Conservation (phyloP, 1,284 basidiomycete species). For the Afroboletus lepidellus region DNA sequence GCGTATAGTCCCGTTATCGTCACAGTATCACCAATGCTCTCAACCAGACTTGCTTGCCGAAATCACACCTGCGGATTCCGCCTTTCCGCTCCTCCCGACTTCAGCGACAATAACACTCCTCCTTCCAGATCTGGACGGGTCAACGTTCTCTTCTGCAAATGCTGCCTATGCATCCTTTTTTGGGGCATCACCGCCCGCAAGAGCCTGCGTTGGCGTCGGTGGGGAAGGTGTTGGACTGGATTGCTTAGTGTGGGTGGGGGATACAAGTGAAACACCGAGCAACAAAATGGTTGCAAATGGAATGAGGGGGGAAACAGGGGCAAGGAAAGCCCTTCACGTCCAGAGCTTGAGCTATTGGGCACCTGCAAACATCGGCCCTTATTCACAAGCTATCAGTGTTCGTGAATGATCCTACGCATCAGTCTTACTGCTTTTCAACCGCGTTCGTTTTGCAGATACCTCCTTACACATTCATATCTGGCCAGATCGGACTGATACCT, state of each 20-base stretch:
- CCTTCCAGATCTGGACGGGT: constrained; percentile 73
- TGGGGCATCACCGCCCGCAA: constrained; percentile 87
- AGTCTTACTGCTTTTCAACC: background rate
- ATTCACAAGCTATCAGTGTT: constrained; percentile 89
- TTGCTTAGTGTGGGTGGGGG: constrained; percentile 59
- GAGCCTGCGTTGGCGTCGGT: constrained; percentile 83
- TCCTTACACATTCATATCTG: constrained; percentile 82
- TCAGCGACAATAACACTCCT: constrained; percentile 82
- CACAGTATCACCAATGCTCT: constrained; percentile 4
- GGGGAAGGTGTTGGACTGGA: constrained; percentile 69
- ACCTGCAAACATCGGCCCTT: constrained; percentile 98
- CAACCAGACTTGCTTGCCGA: constrained; percentile 14
- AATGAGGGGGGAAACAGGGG: constrained; percentile 20
- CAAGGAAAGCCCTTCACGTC: constrained; percentile 82
- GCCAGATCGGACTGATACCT: constrained; percentile 92
- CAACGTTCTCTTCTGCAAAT: constrained; percentile 72
- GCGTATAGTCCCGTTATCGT: constrained; percentile 5
- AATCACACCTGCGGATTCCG: background rate
- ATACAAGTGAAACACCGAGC: constrained; percentile 23
- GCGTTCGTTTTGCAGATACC: constrained; percentile 50
- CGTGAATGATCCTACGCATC: constrained; percentile 28
- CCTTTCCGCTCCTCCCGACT: constrained; percentile 46
- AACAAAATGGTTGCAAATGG: constrained; percentile 29
- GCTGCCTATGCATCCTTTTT: constrained; percentile 79
- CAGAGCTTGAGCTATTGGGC: constrained; percentile 98